Percentiles rank a stretch among this genome's conserved stretches.
phyloP scores from a whole-genome alignment of 306 rosid species.

The Albizia julibrissin region DNA sequence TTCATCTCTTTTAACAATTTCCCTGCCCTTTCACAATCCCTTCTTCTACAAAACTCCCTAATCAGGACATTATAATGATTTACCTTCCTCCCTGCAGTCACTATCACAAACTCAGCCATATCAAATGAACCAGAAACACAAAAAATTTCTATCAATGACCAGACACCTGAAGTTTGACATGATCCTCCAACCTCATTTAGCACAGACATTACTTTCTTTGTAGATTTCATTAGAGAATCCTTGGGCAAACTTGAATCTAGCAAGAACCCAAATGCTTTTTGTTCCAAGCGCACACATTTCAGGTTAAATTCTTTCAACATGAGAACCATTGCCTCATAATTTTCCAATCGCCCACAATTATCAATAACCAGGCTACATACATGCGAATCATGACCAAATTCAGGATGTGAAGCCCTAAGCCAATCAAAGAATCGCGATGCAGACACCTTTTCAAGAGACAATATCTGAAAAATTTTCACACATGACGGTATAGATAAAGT shows the following conservation, averaged over 20 bases:
- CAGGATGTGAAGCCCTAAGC: conserved; percentile 44
- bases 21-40: conserved; percentile 51
- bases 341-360: conserved; percentile 63
- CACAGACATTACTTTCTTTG: conserved; percentile 41
- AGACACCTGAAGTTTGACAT: conserved; percentile 56
- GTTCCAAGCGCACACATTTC: conserved; percentile 27
- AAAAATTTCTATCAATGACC: conserved; percentile 61
- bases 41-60: conserved; percentile 49
- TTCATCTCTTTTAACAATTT: conserved; percentile 58
- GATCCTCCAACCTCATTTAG: conserved; percentile 67
- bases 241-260: conserved; percentile 34
- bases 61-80: conserved; percentile 55
- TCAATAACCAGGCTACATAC: conserved; percentile 55
- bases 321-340: conserved; percentile 56
- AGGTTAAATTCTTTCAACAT: conserved; percentile 45
- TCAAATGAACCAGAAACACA: conserved; percentile 44
- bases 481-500: conserved; percentile 39
- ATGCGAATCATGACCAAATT: conserved; percentile 41
- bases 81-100: conserved; percentile 41
- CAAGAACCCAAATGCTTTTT: conserved; percentile 65
- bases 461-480: conserved; percentile 40
- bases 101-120: conserved; percentile 55
- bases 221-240: conserved; percentile 37
- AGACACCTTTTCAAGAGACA: conserved; percentile 47
- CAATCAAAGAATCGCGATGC: conserved; percentile 63